These are phyloP conservation scores for Beta macrorhiza DNA, from an alignment of 179 eudicot species.

Conservation along the genomic window DNA sequence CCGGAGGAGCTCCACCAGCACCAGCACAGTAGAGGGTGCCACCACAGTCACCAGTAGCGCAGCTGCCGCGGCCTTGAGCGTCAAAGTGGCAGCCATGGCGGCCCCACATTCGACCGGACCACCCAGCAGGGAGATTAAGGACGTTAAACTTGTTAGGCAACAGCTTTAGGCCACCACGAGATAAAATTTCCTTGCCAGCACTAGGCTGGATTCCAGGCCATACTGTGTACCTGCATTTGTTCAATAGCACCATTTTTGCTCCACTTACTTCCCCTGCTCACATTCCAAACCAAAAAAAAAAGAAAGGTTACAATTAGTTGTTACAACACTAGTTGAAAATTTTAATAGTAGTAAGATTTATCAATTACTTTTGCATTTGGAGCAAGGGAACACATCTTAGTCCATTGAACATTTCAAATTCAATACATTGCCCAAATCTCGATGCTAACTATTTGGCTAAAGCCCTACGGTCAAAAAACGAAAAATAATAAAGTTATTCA, in stretches of 20 bases:
- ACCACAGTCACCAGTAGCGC: slow-evolving; percentile 97
- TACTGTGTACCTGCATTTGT: slow-evolving; percentile 74
- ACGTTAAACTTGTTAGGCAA: slow-evolving; percentile 48
- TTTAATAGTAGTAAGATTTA: no score
- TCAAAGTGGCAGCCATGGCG: slow-evolving; percentile 81
- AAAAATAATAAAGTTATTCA: no score
- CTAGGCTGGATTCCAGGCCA: slow-evolving; percentile 96
- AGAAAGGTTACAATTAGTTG: no score
- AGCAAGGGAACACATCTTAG: no score
- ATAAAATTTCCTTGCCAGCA: slow-evolving; percentile 65
- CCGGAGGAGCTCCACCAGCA: slow-evolving; percentile 88
- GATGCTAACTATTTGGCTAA: no score
- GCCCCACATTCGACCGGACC: slow-evolving; percentile 99
- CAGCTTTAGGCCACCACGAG: slow-evolving; percentile 81
- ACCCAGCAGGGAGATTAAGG: slow-evolving; percentile 56
- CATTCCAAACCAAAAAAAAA: not conserved
- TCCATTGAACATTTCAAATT: no score
- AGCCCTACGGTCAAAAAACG: no score
- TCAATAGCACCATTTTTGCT: slow-evolving; percentile 59
- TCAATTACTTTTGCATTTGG: no score
- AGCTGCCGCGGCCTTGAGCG: slow-evolving; percentile 59
- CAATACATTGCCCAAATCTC: no score
- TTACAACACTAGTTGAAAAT: no score
- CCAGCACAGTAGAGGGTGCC: slow-evolving; percentile 78
- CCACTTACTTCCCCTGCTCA: slow-evolving; percentile 40